phyloP scores from a whole-genome alignment of 768 basidiomycete species.

The Vararia minispora region DNA sequence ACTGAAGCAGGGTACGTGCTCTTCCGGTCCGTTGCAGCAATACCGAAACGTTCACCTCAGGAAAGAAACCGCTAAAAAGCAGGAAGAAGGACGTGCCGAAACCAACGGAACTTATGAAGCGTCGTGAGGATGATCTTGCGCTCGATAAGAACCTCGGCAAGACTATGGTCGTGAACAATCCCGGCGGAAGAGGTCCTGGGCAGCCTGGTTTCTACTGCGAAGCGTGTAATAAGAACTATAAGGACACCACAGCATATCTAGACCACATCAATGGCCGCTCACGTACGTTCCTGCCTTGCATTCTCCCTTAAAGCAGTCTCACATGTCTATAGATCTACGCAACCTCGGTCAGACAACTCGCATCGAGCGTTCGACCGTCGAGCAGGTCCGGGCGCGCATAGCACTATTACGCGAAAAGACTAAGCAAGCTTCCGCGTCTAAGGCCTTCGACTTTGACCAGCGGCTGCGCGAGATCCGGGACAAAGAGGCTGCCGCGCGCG shows the following conservation, averaged over 20 bases:
- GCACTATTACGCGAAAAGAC: slow-evolving; percentile 81
- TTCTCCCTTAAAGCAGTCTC: slow-evolving; percentile 4
- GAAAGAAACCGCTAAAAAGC: slow-evolving; percentile 70
- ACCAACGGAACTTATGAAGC: slow-evolving; percentile 88
- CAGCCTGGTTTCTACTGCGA: slow-evolving; percentile 95
- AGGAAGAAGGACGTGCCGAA: slow-evolving; percentile 76
- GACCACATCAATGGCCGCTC: slow-evolving; percentile 93
- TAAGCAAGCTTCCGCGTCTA: slow-evolving; percentile 68
- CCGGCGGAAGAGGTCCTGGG: slow-evolving; percentile 73
- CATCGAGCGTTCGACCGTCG: slow-evolving; percentile 79
- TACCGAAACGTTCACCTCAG: slow-evolving; percentile 26
- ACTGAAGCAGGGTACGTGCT: slow-evolving; percentile 61
- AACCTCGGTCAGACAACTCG: slow-evolving; percentile 93
- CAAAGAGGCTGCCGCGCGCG: slow-evolving; percentile 54
- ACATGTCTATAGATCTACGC: slow-evolving; percentile 58
- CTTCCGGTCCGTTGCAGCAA: not conserved
- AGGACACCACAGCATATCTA: slow-evolving; percentile 87
- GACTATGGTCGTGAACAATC: slow-evolving; percentile 87
- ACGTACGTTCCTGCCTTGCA: slow-evolving; percentile 44
- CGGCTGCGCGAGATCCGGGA: slow-evolving; percentile 75
- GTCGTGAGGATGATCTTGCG: slow-evolving; percentile 72
- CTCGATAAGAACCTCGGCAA: slow-evolving; percentile 93
- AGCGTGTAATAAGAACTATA: slow-evolving; percentile 81
- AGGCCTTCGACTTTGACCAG: slow-evolving; percentile 90
- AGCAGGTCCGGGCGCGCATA: slow-evolving; percentile 88